Conservation (phyloP, 495 filamentous ascomycete species). For the Daldinia concentrica region DNA sequence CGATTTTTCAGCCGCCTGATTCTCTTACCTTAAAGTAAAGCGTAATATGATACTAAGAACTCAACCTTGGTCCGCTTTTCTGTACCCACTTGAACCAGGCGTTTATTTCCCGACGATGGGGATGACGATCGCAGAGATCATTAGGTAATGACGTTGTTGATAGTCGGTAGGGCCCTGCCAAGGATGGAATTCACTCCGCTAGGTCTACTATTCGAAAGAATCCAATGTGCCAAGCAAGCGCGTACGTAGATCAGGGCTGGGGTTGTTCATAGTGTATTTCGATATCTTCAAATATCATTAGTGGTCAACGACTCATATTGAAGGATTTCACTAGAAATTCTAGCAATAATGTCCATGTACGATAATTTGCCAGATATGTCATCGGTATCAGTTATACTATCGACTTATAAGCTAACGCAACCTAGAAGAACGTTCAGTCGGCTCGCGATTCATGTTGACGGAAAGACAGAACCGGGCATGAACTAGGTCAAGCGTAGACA, state of each 20-base stretch:
- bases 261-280: neutral
- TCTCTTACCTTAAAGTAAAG: neutral
- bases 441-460: too few species aligned
- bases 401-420: too few species aligned
- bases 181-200: slow-evolving; percentile 23
- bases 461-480: too few species aligned
- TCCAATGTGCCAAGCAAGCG: slow-evolving; percentile 10
- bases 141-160: slow-evolving; percentile 27
- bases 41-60: neutral
- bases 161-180: slow-evolving; percentile 14
- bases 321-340: neutral
- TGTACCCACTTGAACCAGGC: slow-evolving; percentile 1
- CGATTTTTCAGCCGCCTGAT: neutral
- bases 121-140: slow-evolving; percentile 27
- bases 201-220: slow-evolving; percentile 5
- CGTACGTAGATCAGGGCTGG: neutral
- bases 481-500: too few species aligned
- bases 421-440: too few species aligned
- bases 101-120: slow-evolving; percentile 31
- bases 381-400: neutral
- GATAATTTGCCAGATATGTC: neutral
- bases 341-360: neutral
- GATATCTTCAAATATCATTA: neutral
- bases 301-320: neutral
- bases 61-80: slow-evolving; percentile 19